These are phyloP conservation scores for Fallopia convolvulus DNA, from an alignment of 148 eudicot species.

Conservation along the genomic window DNA sequence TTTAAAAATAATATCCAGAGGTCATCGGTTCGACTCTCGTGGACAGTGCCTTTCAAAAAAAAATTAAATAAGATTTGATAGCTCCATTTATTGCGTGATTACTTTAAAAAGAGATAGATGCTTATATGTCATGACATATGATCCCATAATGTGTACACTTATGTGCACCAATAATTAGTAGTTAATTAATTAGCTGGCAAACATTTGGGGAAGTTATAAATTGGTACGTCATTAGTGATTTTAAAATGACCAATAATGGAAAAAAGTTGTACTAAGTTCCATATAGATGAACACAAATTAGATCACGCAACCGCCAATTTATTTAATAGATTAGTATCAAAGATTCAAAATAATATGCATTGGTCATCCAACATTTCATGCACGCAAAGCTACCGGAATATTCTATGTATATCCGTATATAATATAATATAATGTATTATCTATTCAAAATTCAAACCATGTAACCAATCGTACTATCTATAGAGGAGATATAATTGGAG, in stretches of 20 bases:
- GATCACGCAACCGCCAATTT: neutral
- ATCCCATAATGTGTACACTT: too few relatives aligned
- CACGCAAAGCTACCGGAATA: constrained; percentile 6
- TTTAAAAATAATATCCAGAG: too few relatives aligned
- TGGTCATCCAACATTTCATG: neutral
- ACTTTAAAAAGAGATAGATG: too few relatives aligned
- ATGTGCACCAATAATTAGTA: neutral
- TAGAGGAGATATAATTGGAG: neutral
- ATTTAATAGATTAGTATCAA: neutral
- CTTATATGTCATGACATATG: too few relatives aligned
- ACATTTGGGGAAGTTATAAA: neutral
- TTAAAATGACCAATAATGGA: constrained; percentile 1
- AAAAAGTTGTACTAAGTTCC: neutral
- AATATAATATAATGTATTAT: neutral
- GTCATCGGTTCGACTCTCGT: too few relatives aligned
- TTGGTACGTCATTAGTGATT: neutral
- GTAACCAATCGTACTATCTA: neutral
- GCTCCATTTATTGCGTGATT: too few relatives aligned
- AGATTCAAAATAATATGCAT: neutral
- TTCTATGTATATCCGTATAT: neutral
- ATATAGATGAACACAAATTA: neutral
- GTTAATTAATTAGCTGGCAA: neutral
- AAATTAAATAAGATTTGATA: too few relatives aligned
- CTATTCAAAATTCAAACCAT: neutral
- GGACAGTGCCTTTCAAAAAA: too few relatives aligned